A percentile compares a stretch with the other conserved stretches of the same genome.
These are phyloP conservation scores for Auriscalpium orientale DNA, from an alignment of 768 basidiomycete species.

Conservation along the genomic window DNA sequence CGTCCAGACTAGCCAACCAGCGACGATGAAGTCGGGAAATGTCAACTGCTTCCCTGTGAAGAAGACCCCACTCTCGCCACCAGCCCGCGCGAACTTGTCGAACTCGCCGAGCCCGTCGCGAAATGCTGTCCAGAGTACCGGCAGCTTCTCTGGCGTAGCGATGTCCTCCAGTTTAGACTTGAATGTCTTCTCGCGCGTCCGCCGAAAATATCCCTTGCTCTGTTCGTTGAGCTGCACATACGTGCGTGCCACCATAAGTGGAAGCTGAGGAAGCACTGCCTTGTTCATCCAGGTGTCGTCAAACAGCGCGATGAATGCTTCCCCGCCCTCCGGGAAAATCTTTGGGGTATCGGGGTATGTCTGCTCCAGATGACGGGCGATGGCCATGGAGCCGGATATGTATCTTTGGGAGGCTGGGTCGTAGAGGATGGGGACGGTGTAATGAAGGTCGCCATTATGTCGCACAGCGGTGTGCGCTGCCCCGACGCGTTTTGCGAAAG, in stretches of 20 bases:
- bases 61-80: conserved; percentile 8
- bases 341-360: conserved; percentile 34
- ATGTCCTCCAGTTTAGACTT: conserved; percentile 32
- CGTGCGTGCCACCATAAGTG: conserved; percentile 5
- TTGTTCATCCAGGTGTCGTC: conserved; percentile 16
- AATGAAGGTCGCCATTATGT: conserved; percentile 25
- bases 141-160: conserved; percentile 24
- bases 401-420: conserved; percentile 30
- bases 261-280: neutral
- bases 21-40: conserved; percentile 37
- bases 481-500: conserved; percentile 27
- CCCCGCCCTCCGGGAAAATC: conserved; percentile 25
- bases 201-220: conserved; percentile 33
- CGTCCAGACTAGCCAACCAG: conserved; percentile 22
- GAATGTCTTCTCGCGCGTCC: conserved; percentile 25
- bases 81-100: conserved; percentile 6
- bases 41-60: conserved; percentile 30
- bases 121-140: conserved; percentile 31
- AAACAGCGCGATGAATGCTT: conserved; percentile 13
- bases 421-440: conserved; percentile 41
- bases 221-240: conserved; percentile 23
- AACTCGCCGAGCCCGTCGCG: conserved; percentile 24
- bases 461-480: conserved; percentile 28
- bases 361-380: conserved; percentile 41
- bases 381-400: conserved; percentile 35